phyloP scores from a whole-genome alignment of 768 basidiomycete species.

The Strobilomyces echinocephalus region DNA sequence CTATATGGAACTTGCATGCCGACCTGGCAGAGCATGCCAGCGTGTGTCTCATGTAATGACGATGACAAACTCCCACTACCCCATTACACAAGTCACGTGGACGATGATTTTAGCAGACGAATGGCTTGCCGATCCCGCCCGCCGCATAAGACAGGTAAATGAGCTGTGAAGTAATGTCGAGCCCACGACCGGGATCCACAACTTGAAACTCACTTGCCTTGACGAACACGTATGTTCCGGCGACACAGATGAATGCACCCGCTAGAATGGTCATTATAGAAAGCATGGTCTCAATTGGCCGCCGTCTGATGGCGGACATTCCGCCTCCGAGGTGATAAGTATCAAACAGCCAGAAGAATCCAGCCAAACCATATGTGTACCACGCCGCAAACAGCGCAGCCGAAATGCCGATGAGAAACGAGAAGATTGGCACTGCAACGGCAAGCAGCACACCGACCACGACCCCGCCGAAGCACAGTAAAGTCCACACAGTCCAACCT shows the following conservation, averaged over 20 bases:
- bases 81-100: slow-evolving; percentile 16
- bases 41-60: slow-evolving; percentile 13
- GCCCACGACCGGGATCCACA: not conserved
- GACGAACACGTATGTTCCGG: slow-evolving; percentile 43
- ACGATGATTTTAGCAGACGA: not conserved
- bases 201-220: slow-evolving; percentile 32
- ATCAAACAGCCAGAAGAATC: slow-evolving; percentile 53
- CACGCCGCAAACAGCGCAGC: slow-evolving; percentile 55
- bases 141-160: slow-evolving; percentile 32
- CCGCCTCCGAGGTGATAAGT: slow-evolving; percentile 40
- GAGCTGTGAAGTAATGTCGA: not conserved
- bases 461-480: slow-evolving; percentile 35
- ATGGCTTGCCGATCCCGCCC: slow-evolving; percentile 36
- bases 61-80: slow-evolving; percentile 11
- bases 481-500: slow-evolving; percentile 46
- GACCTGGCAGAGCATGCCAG: not conserved
- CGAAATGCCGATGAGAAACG: slow-evolving; percentile 27
- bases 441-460: slow-evolving; percentile 42
- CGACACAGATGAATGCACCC: slow-evolving; percentile 45
- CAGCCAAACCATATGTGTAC: slow-evolving; percentile 52
- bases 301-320: slow-evolving; percentile 28
- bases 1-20: slow-evolving; percentile 11
- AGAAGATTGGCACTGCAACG: not conserved
- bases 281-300: slow-evolving; percentile 32
- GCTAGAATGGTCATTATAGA: slow-evolving; percentile 34